Evolutionary conservation across 805 yeast genomes (phyloP), one percentile per base, ranked within the genome.

Genomic region (Wickerhamiella dianesei): DNA sequence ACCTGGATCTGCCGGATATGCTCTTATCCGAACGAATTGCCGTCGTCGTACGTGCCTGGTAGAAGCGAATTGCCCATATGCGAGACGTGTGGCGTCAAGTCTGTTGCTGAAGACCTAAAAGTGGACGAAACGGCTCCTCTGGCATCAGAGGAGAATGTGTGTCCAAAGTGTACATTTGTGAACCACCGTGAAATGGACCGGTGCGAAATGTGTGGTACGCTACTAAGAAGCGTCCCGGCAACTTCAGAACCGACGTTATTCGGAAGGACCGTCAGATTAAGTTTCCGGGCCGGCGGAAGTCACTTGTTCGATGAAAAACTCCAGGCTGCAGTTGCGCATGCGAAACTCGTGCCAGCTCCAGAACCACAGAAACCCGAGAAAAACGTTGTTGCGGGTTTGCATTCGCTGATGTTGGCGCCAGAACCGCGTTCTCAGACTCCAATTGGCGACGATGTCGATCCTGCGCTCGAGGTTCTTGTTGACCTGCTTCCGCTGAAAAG

Each of bases 1-100:
- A 66, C 70, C 25, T 89, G 98, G 98, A 72, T 73, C 1, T 89
- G 98, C 61, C 80, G 82, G n/a, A 88, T 92, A 2, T 89, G 98
- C 62, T 76, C 77, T n/a, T 82, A 70, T 59, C 69, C 79, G 21
- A 85, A 86, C 57, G 62, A 60, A 9, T 53, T 74, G 2, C 59
- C 61, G 5, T 53, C 59, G 6, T 61, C 60, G 13, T 59, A 62
- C 18, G 59, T 61, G 37, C 59, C 50, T 25, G 60, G 56, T 13
- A 44, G 52, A 0, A 53, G 58, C 8, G 59, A 57, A 6, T 51
- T 67, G 2, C 79, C 80, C 0, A 54, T 58, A 1, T 82, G 89
- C 59, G 57, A 58, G 22, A 75, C 75, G 17, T 82, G 89, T 63
- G 89, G 89, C 4, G 73, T 82, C 16, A 63, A 63, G 36, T 70